These are phyloP conservation scores for Lecanicillium sp. DNA, from an alignment of 2,329 filamentous ascomycete genomes.

Conservation along the genomic window DNA sequence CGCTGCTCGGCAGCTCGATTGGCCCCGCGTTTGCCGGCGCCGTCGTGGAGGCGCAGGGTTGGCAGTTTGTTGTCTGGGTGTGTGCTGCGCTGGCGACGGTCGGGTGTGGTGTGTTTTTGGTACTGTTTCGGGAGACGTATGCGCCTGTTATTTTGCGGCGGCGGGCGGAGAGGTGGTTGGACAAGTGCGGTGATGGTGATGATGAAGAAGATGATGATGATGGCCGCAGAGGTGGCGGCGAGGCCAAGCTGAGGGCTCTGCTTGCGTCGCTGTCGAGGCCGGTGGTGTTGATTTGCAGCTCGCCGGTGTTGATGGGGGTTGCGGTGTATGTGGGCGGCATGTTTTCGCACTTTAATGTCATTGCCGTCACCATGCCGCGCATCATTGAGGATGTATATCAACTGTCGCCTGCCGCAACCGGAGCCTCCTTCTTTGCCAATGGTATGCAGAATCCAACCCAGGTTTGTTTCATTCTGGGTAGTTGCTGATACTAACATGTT, in stretches of 20 bases:
- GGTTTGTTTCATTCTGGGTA: no score
- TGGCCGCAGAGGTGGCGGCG: no score
- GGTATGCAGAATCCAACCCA: no score
- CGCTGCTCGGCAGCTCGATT: constrained; percentile 48
- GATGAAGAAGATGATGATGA: not conserved
- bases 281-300: constrained; percentile 36
- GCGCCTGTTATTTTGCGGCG: constrained; percentile 41
- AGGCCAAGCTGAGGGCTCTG: constrained; percentile 8
- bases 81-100: constrained; percentile 36
- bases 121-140: constrained; percentile 53
- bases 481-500: no score
- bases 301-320: constrained; percentile 40
- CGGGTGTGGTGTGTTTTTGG: constrained; percentile 44
- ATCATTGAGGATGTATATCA: constrained; percentile 39
- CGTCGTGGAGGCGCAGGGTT: constrained; percentile 46
- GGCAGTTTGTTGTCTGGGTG: constrained; percentile 46
- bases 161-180: constrained; percentile 24
- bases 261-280: no score
- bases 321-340: constrained; percentile 35
- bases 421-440: constrained; percentile 33
- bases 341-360: constrained; percentile 44
- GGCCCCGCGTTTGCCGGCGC: constrained; percentile 48
- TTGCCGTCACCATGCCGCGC: constrained; percentile 42
- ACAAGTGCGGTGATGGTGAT: no score
- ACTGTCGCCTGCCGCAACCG: constrained; percentile 41